Evolutionary conservation across 305 asterid genomes (phyloP).

Genomic region (Fraxinus latifolia): DNA sequence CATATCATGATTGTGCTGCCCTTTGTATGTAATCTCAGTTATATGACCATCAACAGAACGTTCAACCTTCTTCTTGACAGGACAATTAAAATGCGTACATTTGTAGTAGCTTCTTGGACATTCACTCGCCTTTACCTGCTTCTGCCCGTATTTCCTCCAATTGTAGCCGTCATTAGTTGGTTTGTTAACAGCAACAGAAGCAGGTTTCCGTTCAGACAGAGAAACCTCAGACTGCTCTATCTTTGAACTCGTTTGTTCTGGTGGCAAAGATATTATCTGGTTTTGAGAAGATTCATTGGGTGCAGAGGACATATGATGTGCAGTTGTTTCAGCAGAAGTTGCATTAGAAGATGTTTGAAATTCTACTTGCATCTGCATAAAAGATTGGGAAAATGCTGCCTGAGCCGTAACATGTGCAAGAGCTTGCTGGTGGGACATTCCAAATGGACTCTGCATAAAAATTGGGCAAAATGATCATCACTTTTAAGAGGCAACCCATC

Average conservation of each 20-base stretch:
- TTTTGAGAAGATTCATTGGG: neutral
- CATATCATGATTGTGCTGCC: conserved; percentile 72
- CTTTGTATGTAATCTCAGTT: conserved; percentile 81
- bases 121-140: neutral
- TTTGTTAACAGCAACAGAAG: neutral
- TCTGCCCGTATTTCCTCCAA: neutral
- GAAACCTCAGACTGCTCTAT: neutral
- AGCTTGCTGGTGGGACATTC: neutral
- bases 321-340: neutral
- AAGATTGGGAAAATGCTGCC: neutral
- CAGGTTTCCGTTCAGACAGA: neutral
- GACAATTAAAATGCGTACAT: neutral
- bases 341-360: neutral
- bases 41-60: conserved; percentile 52
- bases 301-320: neutral
- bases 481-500: neutral
- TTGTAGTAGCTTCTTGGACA: neutral
- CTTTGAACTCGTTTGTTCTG: neutral
- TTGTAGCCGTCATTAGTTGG: neutral
- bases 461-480: neutral
- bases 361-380: neutral
- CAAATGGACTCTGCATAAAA: neutral
- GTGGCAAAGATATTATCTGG: neutral
- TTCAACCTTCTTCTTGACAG: neutral
- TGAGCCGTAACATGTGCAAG: neutral